These are phyloP conservation scores for Raphanus raphanistrum DNA, from an alignment of 345 rosid genomes.

Conservation along the genomic window DNA sequence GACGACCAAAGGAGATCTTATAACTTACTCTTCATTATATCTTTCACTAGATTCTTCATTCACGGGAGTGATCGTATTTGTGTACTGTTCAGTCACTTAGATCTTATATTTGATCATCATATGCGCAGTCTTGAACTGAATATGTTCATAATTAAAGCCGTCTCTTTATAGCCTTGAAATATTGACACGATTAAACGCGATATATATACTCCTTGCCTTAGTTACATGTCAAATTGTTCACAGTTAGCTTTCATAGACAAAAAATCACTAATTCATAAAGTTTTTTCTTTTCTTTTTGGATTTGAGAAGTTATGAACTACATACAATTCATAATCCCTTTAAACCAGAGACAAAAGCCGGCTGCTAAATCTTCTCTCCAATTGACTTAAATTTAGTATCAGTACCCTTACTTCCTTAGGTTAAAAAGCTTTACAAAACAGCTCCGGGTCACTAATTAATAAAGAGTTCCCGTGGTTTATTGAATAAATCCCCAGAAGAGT, in stretches of 20 bases:
- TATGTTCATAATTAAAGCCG: conserved; percentile 6
- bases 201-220: neutral
- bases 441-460: too few relatives aligned
- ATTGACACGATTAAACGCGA: neutral
- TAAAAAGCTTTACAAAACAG: too few relatives aligned
- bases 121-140: neutral
- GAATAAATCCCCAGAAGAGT: neutral
- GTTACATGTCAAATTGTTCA: neutral
- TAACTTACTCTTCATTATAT: neutral
- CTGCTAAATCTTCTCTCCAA: too few relatives aligned
- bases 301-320: too few relatives aligned
- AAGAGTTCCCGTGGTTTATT: neutral
- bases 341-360: too few relatives aligned
- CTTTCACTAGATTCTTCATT: conserved; percentile 8
- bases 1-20: conserved; percentile 18
- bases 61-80: conserved; percentile 17
- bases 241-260: neutral
- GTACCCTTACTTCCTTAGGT: too few relatives aligned
- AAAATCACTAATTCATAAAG: neutral
- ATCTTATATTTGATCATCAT: conserved; percentile 21
- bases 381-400: too few relatives aligned
- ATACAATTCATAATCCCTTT: too few relatives aligned
- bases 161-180: neutral
- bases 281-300: too few relatives aligned
- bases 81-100: conserved; percentile 6